phyloP scores from a whole-genome alignment of 257 asterid genomes.

The Solanum neorickii region DNA sequence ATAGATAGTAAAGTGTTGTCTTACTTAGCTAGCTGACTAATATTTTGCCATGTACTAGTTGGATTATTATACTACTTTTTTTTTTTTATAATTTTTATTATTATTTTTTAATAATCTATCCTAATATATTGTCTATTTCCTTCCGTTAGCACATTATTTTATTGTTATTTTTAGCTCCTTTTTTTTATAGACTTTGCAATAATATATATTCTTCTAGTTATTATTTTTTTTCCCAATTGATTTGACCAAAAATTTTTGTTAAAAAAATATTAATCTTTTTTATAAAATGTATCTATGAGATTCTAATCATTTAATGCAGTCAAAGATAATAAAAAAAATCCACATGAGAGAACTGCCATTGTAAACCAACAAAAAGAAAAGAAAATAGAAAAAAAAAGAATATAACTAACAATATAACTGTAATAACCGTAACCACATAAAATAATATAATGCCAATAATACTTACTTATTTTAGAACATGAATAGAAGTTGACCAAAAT shows the following conservation, averaged over 20 bases:
- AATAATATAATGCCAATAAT: not conserved
- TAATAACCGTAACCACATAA: not conserved
- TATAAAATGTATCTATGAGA: not conserved
- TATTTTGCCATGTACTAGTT: too few relatives aligned
- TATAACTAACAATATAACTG: not conserved
- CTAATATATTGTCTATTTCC: too few relatives aligned
- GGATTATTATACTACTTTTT: too few relatives aligned
- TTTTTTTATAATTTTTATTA: too few relatives aligned
- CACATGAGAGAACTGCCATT: not conserved
- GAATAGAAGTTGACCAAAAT: constrained; percentile 14
- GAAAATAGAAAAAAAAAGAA: not conserved
- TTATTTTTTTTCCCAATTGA: not conserved
- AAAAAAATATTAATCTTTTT: not conserved
- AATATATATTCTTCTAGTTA: too few relatives aligned
- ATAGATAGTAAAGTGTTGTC: too few relatives aligned
- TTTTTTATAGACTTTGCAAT: too few relatives aligned
- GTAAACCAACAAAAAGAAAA: not conserved
- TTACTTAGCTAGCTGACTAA: too few relatives aligned
- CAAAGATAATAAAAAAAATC: not conserved
- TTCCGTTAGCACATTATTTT: too few relatives aligned
- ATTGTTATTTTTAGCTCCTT: too few relatives aligned
- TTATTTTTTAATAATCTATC: too few relatives aligned
- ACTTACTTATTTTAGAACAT: not conserved
- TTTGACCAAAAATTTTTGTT: not conserved
- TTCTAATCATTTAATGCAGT: not conserved